Base-by-base conservation (phyloP, 768 basidiomycete genomes). In the Leccinum variicolor region DNA sequence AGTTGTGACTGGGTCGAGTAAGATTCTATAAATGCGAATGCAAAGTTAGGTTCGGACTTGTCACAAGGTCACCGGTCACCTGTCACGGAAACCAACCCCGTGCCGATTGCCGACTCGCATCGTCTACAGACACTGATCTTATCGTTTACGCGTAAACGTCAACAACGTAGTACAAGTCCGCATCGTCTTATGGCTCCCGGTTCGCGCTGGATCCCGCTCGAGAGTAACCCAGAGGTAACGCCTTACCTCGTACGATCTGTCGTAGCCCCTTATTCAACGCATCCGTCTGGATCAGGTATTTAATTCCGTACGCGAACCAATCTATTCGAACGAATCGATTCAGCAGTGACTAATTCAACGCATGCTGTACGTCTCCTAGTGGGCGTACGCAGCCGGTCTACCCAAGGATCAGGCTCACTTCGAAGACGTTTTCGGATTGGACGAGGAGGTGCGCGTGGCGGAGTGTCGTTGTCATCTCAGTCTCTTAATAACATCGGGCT, bases 131-230 rank as follows among this genome's bases (percentile, higher is more conserved):
- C 8, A 28, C 8, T 8, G 28, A 52, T 45, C 48, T n/a, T n/a
- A n/a, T n/a, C n/a, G n/a, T n/a, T n/a, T 13, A 52, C 26, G n/a
- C 17, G 25, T 26, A 31, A 60, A 15, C 23, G 5, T 23, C 26
- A 33, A n/a, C 25, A 29, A 25, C 43, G 15, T 3, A 31, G 6
- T 19, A 64, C 23, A 17, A 52, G 23, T 53, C 6, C 4, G 31
- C 34, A 55, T 28, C 43, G 19, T 58, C 33, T 23, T 41, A 70
- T 71, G 69, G 59, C 62, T 31, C 25, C 61, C n/a, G n/a, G n/a
- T 45, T 54, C 72, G 31, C 79, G 75, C 46, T 93, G 91, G 91
- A 84, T 93, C 52, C 91, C 91, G 8, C 78, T 92, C 13, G 91
- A 93, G 74, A 85, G 86, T 62, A 90, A 89, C 64, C 91, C 82